Conservation (phyloP, 768 basidiomycete genomes). For the Amanita rimosa region DNA sequence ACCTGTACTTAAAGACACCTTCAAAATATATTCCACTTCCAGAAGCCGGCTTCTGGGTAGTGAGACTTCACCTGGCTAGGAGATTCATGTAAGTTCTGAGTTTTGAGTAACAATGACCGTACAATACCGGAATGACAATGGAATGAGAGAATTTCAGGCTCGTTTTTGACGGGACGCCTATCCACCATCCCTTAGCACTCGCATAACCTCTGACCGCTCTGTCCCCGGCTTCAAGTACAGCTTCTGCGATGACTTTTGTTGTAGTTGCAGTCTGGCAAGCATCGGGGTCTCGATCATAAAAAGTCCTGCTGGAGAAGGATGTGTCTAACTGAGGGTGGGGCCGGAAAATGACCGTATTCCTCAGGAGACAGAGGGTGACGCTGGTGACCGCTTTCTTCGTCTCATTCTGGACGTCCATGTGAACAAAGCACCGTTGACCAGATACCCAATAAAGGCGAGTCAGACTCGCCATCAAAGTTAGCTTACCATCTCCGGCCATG, state of each 20-base stretch:
- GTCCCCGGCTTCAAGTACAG: conserved; percentile 54
- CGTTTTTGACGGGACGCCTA: conserved; percentile 59
- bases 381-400: conserved; percentile 58
- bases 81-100: conserved; percentile 4
- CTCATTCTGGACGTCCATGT: conserved; percentile 54
- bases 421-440: conserved; percentile 66
- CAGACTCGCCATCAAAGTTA: conserved; percentile 54
- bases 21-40: conserved; percentile 67
- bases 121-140: conserved; percentile 64
- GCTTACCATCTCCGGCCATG: conserved; percentile 52
- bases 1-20: conserved; percentile 51
- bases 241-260: conserved; percentile 54
- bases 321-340: conserved; percentile 31
- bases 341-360: conserved; percentile 57
- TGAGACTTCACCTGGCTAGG: conserved; percentile 58
- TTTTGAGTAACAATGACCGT: background rate
- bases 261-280: conserved; percentile 53
- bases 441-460: conserved; percentile 73
- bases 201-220: conserved; percentile 55
- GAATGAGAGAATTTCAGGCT: conserved; percentile 54
- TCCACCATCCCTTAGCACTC: conserved; percentile 86
- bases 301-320: conserved; percentile 1
- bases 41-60: conserved; percentile 58
- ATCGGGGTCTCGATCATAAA: conserved; percentile 33
- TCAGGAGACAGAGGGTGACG: conserved; percentile 50